Base-by-base conservation (phyloP, 2,329 filamentous ascomycete species). In the Exophiala spinifera region DNA sequence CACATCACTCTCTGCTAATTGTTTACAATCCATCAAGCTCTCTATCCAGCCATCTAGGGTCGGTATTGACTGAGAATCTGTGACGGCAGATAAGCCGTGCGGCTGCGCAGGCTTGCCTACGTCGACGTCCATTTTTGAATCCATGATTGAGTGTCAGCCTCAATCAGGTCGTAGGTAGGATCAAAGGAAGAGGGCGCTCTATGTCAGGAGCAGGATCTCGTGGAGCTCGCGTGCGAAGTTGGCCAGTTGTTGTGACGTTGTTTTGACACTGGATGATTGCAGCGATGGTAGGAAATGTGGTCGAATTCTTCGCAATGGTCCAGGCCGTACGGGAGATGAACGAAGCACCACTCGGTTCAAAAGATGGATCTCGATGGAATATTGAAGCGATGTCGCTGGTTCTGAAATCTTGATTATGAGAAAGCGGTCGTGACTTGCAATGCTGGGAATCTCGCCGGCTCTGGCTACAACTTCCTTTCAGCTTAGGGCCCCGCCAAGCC, bases 21-120 rank as follows among this genome's bases (percentile, higher is more conserved):
- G 94, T 80, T 99, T 99, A 88, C 94, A 99, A 70, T 77, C 85
- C 92, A 99, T 97, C 76, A 99, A 80, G 78, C 83, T 91, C 81
- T 96, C 92, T 71, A 99, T 97, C 94, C 94, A 99, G 69, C 91
- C 91, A 72, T 99, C 94, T 61, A 99, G 81, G 57, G 90, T 96
- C 59, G 88, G 85, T 78, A 96, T 94, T 65, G 91, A 89, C 58
- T 91, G 86, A 52, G 92, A 88, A 77, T 97, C 94, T 67, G 84
- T 81, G 52, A 84, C 78, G 47, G 90, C 84, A 56, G 87, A 84
- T 66, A 96, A 75, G 69, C 87, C 87, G 71, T 89, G 82, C 63
- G 84, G 82, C 70, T 88, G 85, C 63, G 91, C 88, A 68, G 88
- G 85, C 76, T 91, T 89, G 69, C 87, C 88, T 66, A 95, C 91